Evolutionary conservation across 495 filamentous ascomycete genomes (phyloP), one percentile per base, ranked within the genome.

Genomic region (Xylaria cubensis): DNA sequence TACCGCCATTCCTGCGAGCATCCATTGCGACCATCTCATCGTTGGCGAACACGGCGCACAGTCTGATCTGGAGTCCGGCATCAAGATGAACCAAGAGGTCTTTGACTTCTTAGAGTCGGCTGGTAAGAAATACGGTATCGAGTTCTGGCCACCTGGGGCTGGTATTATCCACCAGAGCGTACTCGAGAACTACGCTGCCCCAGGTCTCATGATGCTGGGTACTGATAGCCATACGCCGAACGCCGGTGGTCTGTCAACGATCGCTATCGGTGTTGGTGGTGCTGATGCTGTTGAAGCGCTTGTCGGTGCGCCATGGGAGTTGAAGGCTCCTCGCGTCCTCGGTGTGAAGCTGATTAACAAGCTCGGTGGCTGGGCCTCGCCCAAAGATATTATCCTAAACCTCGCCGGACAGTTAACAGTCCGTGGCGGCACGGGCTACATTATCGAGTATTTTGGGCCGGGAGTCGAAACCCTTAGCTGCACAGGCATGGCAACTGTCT

Each of bases 21-120:
- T 98, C 71, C 96, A 99, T 84, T 99, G 96, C 79, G 96, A 99
- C 82, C 96, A 99, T 79, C 93, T 99, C 91, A 99, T 99, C 86
- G 95, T 98, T 62, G 96, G 96, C 74, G 88, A 94, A 77, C 90
- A 90, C 74, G 96, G 96, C 67, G 96, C 96, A 29, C 92, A 97
- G 78, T 88, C 90, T 39, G 96, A 99, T 84, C 83, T 99, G 44
- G 90, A 94, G 15, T 88, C 89, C 32, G 95, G 93, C 53, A 97
- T 99, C 66, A 85, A 91, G 83, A 93, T 93, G 48, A 99, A 99
- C 80, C 92, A 94, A 80, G 96, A 99, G 84, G 94, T 99, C 4
- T 99, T 97, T 78, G 94, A 99, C 82, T 99, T 98, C 82, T 80
- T 99, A 64, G 95, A 97, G 84, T 96, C 92, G 56, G 96, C 96